Evolutionary conservation across 192 early-diverging fungal species (phyloP), one percentile per base, ranked within the genome.

Genomic region (Umbelopsis sp.): DNA sequence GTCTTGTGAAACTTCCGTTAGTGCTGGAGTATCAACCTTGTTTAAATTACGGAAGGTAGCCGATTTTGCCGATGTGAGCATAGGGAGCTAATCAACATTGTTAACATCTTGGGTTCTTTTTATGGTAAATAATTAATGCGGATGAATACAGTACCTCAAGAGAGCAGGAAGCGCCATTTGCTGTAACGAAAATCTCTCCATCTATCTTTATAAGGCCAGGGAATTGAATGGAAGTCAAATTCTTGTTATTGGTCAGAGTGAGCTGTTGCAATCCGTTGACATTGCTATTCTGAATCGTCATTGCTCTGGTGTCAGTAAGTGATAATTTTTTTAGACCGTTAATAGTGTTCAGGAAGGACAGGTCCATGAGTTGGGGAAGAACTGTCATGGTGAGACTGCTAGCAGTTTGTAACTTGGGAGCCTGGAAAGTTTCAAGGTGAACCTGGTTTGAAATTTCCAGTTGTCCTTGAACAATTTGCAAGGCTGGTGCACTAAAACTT

Each of bases 21-120:
- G 75, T 29, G 81, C 78, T 54, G 77, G 74, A 59, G 87, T 32
- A 4, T 56, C 31, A 62, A 84, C 71, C 36, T 74, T 84, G 73
- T 52, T 83, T 54, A 68, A 70, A 44, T 91, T 85, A 47, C 83
- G 85, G 73, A 91, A 88, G 26, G 86, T 86, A 25, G 72, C 81
- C 68, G 84, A 88, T 26, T 83, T 83, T 59, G 86, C 77, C 2
- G 74, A 59, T 44, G 77, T 84, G 47, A 88, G 78, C 75, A 84
- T 80, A 54, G 81, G 76, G 45, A 88, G 78, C 16, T 75, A 78
- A 25, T 85, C 32, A 11, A 43, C 2, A 24, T 51, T 38, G 20
- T 12, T 20, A 52, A 44, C 34, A 8, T 14, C n/a, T 16, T 31
- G 24, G 3, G 11, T 53, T 17, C n/a, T 0, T 41, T 17, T 34